Evolutionary conservation across 352 stramenopile species (phyloP).

Genomic region (Phytophthora agathidicida): DNA sequence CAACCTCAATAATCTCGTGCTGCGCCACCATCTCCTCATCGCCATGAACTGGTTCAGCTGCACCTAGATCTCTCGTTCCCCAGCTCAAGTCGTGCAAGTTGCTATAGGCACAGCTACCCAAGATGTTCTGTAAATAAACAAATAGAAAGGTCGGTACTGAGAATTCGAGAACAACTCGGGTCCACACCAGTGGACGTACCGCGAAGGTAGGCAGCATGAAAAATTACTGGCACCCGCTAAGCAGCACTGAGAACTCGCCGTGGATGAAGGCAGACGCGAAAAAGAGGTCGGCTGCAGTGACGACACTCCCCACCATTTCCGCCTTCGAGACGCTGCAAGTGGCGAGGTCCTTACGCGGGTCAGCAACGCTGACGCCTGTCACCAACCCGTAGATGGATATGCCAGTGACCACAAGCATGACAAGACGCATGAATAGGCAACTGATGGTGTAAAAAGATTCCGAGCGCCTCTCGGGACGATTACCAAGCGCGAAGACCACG

Average conservation of each 20-base stretch:
- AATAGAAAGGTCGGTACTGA: conserved; percentile 16
- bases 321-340: conserved; percentile 41
- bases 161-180: not conserved
- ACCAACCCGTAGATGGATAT: conserved; percentile 53
- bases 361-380: conserved; percentile 31
- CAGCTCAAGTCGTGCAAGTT: conserved; percentile 84
- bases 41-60: not conserved
- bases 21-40: too few species aligned
- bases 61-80: conserved; percentile 68
- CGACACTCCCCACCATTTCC: conserved; percentile 71
- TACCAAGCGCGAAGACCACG: conserved; percentile 54
- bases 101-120: conserved; percentile 85
- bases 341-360: conserved; percentile 33
- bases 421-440: conserved; percentile 49
- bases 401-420: conserved; percentile 50
- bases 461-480: conserved; percentile 49
- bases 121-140: conserved; percentile 75
- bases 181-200: too few species aligned
- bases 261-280: conserved; percentile 62
- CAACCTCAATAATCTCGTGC: too few species aligned
- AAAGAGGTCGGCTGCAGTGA: conserved; percentile 55
- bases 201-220: conserved; percentile 63
- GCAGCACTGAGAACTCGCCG: conserved; percentile 75
- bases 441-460: conserved; percentile 55
- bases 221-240: conserved; percentile 74